Base-by-base conservation (phyloP, 148 eudicot genomes). In the Rhododendron griersonianum region DNA sequence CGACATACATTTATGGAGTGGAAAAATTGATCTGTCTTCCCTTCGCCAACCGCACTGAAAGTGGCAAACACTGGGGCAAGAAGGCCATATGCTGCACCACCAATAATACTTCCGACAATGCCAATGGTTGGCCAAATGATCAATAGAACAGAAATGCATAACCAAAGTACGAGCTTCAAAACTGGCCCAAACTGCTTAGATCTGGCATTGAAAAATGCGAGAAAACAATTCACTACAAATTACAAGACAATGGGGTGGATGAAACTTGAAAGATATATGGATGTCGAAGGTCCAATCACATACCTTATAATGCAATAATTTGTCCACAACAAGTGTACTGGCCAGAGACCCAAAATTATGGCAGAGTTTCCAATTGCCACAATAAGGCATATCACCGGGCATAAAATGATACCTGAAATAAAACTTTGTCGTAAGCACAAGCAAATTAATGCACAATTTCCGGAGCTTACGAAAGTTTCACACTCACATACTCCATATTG, bases 61-160 rank as follows among this genome's bases (percentile, higher is more conserved):
- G 99, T 97, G 80, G 95, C 98, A 86, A 95, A 92, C 33, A 97
- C 85, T 59, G 98, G 98, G 86, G 94, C 92, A 88, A 97, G 93
- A 87, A 97, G 86, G 80, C 99, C 99, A 88, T 94, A 97, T 48
- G 90, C 90, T 55, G 89, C 91, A 33, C 98, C 98, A 48, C 96
- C 98, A 75, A 93, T 13, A 85, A 92, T 84, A 73, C 95, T 93
- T 35, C 91, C 88, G 10, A 86, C 84, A 74, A 94, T 90, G 65
- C 95, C 95, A 84, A 93, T 76, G 1, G 88, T 59, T n/a, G 92
- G 96, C 99, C 98, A 97, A 45, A 93, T 77, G 59, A 95, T 83
- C 88, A 93, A 89, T 45, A 89, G 76, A 81, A 81, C 86, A 41
- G 89, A 59, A 79, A 92, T 84, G 71, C 84, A 89, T 79, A 93